phyloP scores from a whole-genome alignment of 2,329 filamentous ascomycete genomes.

The Alternaria brassicae region DNA sequence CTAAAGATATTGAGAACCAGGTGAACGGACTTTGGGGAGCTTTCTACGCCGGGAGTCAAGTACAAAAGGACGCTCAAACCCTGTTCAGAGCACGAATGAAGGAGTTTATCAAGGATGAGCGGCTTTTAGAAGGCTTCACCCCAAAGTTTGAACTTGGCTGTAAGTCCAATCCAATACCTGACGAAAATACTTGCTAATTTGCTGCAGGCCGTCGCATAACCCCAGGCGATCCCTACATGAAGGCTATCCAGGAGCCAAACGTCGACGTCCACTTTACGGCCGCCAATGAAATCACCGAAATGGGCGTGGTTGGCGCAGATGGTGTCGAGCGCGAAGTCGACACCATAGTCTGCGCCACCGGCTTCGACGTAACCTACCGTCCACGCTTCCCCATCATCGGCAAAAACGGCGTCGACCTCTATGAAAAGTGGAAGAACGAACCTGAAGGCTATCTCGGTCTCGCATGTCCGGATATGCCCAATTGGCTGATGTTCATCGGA shows the following conservation, averaged over 20 bases:
- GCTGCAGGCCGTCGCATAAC: constrained; percentile 52
- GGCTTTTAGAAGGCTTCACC: constrained; percentile 57
- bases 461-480: constrained; percentile 54
- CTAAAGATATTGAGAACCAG: constrained; percentile 56
- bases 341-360: constrained; percentile 56
- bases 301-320: constrained; percentile 55
- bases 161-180: constrained; percentile 13
- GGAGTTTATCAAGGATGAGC: constrained; percentile 60
- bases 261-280: constrained; percentile 60
- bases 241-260: constrained; percentile 58
- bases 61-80: constrained; percentile 51
- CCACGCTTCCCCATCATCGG: constrained; percentile 56
- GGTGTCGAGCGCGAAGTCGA: constrained; percentile 53
- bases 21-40: constrained; percentile 57
- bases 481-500: constrained; percentile 53
- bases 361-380: constrained; percentile 55
- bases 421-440: constrained; percentile 50
- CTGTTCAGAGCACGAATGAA: constrained; percentile 55
- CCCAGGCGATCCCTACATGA: constrained; percentile 60
- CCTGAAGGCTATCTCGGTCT: constrained; percentile 54
- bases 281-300: constrained; percentile 55
- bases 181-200: neutral
- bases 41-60: constrained; percentile 55
- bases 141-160: constrained; percentile 57
- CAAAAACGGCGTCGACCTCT: constrained; percentile 49